These are phyloP conservation scores for Leucocoprinus leucothites DNA, from an alignment of 768 basidiomycete species.

Conservation along the genomic window DNA sequence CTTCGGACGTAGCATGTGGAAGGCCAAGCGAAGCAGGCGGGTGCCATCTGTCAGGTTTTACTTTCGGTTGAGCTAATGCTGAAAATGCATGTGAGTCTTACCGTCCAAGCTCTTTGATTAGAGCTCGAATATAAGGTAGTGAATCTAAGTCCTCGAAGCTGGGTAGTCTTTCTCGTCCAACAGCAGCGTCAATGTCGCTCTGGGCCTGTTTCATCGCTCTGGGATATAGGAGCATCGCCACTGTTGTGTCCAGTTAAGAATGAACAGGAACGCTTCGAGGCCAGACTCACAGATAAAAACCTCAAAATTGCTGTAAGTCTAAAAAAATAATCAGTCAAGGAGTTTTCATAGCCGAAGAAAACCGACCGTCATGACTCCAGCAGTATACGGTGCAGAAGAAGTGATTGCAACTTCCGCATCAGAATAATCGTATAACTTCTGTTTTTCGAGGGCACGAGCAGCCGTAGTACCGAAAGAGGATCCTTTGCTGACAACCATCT, in stretches of 20 bases:
- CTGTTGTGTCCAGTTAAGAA: too few species aligned
- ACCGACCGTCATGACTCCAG: constrained; percentile 26
- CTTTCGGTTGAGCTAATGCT: neutral
- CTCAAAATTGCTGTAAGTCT: constrained; percentile 13
- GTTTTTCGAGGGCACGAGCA: constrained; percentile 35
- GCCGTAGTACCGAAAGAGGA: constrained; percentile 27
- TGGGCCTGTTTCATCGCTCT: constrained; percentile 28
- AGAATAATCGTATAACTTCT: constrained; percentile 35
- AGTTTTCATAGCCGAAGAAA: neutral
- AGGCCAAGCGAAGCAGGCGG: constrained; percentile 25
- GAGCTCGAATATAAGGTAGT: constrained; percentile 24
- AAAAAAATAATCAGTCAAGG: neutral
- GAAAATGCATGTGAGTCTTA: neutral
- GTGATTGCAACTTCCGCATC: constrained; percentile 39
- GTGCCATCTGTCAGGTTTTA: constrained; percentile 20
- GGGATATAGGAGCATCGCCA: constrained; percentile 31
- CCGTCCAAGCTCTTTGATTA: constrained; percentile 24
- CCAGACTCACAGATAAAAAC: neutral
- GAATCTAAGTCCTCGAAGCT: constrained; percentile 25
- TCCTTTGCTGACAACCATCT: constrained; percentile 15
- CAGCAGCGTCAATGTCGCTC: constrained; percentile 30
- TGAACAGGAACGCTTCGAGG: constrained; percentile 21
- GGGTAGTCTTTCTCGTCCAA: constrained; percentile 28
- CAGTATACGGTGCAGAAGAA: constrained; percentile 24
- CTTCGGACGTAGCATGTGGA: constrained; percentile 29